These are phyloP conservation scores for Solanum chacoense DNA, from an alignment of 305 asterid species.

Conservation along the genomic window DNA sequence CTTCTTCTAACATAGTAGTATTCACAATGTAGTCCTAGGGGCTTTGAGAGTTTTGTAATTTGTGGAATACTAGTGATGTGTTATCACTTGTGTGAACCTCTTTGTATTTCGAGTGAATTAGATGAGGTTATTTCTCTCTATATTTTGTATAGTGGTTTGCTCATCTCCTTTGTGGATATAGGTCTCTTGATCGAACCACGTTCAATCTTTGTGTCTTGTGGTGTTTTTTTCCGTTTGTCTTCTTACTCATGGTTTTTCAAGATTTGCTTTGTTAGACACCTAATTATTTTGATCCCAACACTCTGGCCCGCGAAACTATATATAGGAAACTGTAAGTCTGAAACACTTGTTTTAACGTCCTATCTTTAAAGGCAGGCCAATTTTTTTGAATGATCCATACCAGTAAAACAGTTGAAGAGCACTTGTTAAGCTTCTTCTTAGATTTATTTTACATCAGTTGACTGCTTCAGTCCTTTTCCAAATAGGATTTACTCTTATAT, in stretches of 20 bases:
- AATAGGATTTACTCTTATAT: too few species aligned
- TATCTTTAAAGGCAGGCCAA: not conserved
- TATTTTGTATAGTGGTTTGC: too few species aligned
- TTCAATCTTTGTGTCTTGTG: not conserved
- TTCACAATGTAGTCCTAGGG: too few species aligned
- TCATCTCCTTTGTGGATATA: too few species aligned
- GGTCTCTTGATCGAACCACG: not conserved
- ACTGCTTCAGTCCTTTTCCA: not conserved
- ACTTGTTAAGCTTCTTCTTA: not conserved
- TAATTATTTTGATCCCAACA: not conserved
- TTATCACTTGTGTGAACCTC: not conserved
- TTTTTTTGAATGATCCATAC: not conserved
- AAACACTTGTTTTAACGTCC: not conserved
- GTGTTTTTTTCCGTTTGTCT: too few species aligned
- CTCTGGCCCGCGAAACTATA: not conserved
- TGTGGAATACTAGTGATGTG: too few species aligned
- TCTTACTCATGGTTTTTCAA: too few species aligned
- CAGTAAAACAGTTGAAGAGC: not conserved
- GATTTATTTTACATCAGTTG: not conserved
- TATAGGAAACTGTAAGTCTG: not conserved
- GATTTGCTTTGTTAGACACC: not conserved
- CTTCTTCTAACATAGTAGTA: too few species aligned
- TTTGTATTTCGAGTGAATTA: too few species aligned
- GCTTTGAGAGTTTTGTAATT: too few species aligned
- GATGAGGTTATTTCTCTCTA: too few species aligned